These are phyloP conservation scores for Madurella fahalii DNA, from an alignment of 2,329 filamentous ascomycete genomes.

Conservation along the genomic window DNA sequence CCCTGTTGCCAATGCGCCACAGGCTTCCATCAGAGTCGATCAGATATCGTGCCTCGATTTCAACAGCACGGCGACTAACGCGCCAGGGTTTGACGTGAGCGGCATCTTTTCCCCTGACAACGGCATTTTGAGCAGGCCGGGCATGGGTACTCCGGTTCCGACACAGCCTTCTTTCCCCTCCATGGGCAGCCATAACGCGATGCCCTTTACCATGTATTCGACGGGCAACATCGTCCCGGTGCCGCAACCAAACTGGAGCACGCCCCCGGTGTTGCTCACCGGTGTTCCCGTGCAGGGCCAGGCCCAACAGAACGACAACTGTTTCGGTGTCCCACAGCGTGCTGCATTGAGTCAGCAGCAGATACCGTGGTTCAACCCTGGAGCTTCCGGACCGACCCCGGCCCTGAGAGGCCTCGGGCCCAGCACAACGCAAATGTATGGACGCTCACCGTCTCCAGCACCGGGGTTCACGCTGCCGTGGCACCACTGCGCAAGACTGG, in stretches of 20 bases:
- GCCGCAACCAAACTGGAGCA: neutral
- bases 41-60: conserved; percentile 19
- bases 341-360: neutral
- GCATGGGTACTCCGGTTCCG: neutral
- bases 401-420: neutral
- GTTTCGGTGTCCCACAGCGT: neutral
- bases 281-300: neutral
- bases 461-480: neutral
- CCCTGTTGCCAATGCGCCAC: neutral
- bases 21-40: conserved; percentile 5
- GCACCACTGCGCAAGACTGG: conserved; percentile 7
- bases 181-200: conserved; percentile 2
- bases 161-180: neutral
- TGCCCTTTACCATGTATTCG: conserved; percentile 19
- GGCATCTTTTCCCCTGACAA: conserved; percentile 3
- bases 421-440: neutral
- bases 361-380: neutral
- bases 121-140: conserved; percentile 1
- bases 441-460: neutral
- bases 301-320: neutral
- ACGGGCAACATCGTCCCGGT: conserved; percentile 13
- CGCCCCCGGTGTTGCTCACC: neutral
- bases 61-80: conserved; percentile 9
- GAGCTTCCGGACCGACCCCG: neutral
- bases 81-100: conserved; percentile 4